phyloP scores from a whole-genome alignment of 148 eudicot species.

The Hydrangea macrophylla region DNA sequence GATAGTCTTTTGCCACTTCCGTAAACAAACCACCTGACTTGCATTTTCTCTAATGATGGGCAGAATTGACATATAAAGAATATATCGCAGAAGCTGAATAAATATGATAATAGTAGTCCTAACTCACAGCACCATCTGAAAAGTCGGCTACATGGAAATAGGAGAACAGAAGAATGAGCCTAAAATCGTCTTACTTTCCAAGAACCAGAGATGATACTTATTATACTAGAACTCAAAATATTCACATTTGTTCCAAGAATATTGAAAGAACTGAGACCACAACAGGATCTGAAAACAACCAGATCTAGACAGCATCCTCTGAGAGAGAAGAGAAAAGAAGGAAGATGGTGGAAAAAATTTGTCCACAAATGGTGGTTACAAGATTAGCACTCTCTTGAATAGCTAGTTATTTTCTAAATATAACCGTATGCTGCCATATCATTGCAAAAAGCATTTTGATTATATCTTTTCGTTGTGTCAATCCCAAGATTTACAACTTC shows the following conservation, averaged over 20 bases:
- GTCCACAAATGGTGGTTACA: not conserved
- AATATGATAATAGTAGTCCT: not conserved
- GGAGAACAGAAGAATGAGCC: not conserved
- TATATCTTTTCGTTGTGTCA: not conserved
- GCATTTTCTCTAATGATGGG: not conserved
- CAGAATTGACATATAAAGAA: not conserved
- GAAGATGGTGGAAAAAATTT: not conserved
- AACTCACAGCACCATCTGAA: not conserved
- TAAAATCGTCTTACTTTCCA: not conserved
- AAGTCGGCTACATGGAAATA: not conserved
- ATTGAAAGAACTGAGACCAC: not conserved
- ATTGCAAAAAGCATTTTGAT: not conserved
- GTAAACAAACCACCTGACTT: conserved; percentile 1
- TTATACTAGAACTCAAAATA: not conserved
- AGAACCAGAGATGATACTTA: not conserved
- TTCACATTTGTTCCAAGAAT: not conserved
- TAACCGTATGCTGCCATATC: not conserved
- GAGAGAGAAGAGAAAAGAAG: not conserved
- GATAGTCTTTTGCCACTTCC: not conserved
- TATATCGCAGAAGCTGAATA: not conserved
- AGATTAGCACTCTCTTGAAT: not conserved
- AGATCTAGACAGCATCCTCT: not conserved
- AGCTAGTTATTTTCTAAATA: not conserved
- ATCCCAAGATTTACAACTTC: not conserved
- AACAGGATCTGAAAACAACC: not conserved